phyloP scores from a whole-genome alignment of 768 basidiomycete species.

The Stropharia rugosoannulata region DNA sequence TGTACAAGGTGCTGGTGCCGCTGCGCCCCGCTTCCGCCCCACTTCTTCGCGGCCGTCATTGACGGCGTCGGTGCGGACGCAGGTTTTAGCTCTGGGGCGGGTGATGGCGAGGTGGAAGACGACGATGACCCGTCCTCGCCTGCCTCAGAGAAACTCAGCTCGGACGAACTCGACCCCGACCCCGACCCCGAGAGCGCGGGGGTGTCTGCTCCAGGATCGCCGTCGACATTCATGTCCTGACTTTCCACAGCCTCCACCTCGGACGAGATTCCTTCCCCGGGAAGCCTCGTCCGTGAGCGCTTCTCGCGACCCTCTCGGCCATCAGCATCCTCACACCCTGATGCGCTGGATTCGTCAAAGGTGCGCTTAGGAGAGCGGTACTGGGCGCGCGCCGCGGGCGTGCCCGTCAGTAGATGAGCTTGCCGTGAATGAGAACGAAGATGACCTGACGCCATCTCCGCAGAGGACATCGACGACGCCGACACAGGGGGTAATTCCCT shows the following conservation, averaged over 20 bases:
- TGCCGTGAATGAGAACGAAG: constrained; percentile 13
- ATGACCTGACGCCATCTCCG: constrained; percentile 8
- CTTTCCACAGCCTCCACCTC: neutral
- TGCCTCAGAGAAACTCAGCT: constrained; percentile 11
- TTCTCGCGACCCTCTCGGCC: constrained; percentile 9
- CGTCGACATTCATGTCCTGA: constrained; percentile 8
- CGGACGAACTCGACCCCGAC: constrained; percentile 9
- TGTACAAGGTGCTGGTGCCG: neutral
- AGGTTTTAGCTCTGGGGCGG: constrained; percentile 6
- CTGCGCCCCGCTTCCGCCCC: neutral
- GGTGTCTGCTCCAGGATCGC: constrained; percentile 21
- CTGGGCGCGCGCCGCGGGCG: constrained; percentile 11
- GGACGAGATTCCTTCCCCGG: neutral
- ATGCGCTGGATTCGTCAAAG: constrained; percentile 33
- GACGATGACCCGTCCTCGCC: constrained; percentile 18
- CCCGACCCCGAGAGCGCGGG: constrained; percentile 21
- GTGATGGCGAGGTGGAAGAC: constrained; percentile 28
- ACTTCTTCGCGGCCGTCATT: neutral
- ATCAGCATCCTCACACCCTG: constrained; percentile 17
- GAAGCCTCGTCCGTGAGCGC: neutral
- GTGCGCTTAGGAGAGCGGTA: constrained; percentile 32
- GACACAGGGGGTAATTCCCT: constrained; percentile 3
- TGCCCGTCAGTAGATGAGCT: constrained; percentile 6
- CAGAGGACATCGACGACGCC: constrained; percentile 7
- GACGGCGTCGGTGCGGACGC: neutral